phyloP scores from a whole-genome alignment of 2,329 filamentous ascomycete species.

The Grosmannia serpens region DNA sequence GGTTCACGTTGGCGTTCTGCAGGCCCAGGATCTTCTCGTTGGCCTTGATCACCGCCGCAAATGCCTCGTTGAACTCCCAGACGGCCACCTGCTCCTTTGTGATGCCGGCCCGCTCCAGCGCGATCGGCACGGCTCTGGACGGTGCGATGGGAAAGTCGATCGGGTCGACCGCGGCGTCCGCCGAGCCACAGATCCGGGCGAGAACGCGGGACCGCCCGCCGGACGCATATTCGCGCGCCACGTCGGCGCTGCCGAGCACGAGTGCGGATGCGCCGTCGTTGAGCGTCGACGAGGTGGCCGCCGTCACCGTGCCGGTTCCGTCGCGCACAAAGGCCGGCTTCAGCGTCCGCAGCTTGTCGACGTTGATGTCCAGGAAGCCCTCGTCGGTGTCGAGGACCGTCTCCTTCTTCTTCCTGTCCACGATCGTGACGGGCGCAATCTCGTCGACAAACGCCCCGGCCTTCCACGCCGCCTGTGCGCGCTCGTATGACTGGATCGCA shows the following conservation, averaged over 20 bases:
- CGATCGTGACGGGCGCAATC: conserved; percentile 77
- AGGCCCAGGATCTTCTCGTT: conserved; percentile 80
- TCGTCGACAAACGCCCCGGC: conserved; percentile 76
- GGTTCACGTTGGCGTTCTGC: conserved; percentile 70
- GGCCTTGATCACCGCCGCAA: conserved; percentile 88
- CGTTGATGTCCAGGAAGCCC: conserved; percentile 75
- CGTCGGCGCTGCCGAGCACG: conserved; percentile 68
- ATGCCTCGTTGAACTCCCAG: conserved; percentile 99
- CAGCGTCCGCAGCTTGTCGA: conserved; percentile 73
- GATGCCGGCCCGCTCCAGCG: conserved; percentile 78
- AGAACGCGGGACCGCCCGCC: conserved; percentile 58
- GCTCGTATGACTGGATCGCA: conserved; percentile 78
- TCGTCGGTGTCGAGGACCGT: conserved; percentile 73
- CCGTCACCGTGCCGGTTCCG: conserved; percentile 81
- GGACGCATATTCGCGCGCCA: conserved; percentile 69
- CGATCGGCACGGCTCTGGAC: conserved; percentile 82
- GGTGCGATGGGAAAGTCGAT: conserved; percentile 94
- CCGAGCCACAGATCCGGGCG: conserved; percentile 74
- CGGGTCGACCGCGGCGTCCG: conserved; percentile 81
- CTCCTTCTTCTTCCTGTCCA: conserved; percentile 62
- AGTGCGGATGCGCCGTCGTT: conserved; percentile 91
- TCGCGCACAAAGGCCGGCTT: conserved; percentile 87
- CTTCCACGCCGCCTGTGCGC: conserved; percentile 84
- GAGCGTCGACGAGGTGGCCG: conserved; percentile 85
- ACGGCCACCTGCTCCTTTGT: conserved; percentile 82